Percentiles rank a stretch among this genome's conserved stretches.
These are phyloP conservation scores for Rutstroemia sydowiana DNA, from an alignment of 2,329 filamentous ascomycete species.

Conservation along the genomic window DNA sequence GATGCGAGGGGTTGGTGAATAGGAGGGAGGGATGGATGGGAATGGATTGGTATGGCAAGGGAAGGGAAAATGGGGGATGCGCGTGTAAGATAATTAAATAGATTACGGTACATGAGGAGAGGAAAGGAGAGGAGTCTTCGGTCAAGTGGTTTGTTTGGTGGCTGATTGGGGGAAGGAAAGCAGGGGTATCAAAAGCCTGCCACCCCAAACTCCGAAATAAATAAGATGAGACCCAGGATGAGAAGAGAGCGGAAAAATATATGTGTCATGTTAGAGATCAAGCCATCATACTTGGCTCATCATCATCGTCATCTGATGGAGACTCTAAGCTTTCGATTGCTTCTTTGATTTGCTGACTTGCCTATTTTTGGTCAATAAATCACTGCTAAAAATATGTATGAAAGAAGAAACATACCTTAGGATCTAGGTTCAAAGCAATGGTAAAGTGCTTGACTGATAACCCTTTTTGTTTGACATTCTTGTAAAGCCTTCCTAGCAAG, in stretches of 20 bases:
- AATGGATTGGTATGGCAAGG: no score
- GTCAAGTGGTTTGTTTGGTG: no score
- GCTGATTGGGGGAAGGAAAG: no score
- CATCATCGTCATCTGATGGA: conserved; percentile 33
- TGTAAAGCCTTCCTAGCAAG: conserved; percentile 78
- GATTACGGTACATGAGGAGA: no score
- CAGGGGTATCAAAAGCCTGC: no score
- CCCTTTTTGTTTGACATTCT: conserved; percentile 62
- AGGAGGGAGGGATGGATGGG: no score
- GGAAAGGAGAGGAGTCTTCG: no score
- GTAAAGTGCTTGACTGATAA: conserved; percentile 91
- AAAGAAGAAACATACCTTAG: conserved; percentile 58
- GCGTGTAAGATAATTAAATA: no score
- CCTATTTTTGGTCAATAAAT: conserved; percentile 42
- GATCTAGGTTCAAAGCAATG: conserved; percentile 88
- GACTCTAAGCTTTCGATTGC: conserved; percentile 83
- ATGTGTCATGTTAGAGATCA: conserved; percentile 1
- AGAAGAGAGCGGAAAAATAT: background rate
- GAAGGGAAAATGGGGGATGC: no score
- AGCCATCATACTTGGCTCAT: conserved; percentile 48
- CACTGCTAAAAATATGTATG: conserved; percentile 10
- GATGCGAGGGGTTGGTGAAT: no score
- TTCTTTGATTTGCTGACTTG: conserved; percentile 90
- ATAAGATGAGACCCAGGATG: background rate
- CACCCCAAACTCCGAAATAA: background rate